phyloP scores from a whole-genome alignment of 805 yeast species.

The Komagataella pseudopastoris region DNA sequence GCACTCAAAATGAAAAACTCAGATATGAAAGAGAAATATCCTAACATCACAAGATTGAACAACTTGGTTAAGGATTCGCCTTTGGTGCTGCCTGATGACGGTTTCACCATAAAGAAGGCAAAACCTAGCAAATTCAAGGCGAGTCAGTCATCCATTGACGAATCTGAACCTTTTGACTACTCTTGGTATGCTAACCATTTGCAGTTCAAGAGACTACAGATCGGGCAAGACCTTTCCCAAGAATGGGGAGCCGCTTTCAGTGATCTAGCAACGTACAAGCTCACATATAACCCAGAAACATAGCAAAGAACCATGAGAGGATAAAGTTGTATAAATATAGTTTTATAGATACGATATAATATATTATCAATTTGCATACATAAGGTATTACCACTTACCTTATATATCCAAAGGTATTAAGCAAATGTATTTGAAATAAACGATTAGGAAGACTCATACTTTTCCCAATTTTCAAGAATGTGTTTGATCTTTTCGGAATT shows the following conservation, averaged over 20 bases:
- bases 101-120: neutral
- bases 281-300: neutral
- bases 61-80: slow-evolving; percentile 2
- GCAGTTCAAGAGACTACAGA: neutral
- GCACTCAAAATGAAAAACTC: slow-evolving; percentile 11
- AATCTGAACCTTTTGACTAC: neutral
- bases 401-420: slow-evolving; percentile 1
- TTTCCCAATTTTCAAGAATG: slow-evolving; percentile 92
- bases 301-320: neutral
- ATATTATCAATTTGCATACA: neutral
- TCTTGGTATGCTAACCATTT: neutral
- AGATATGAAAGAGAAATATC: slow-evolving; percentile 14
- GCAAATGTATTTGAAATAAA: neutral
- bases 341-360: neutral
- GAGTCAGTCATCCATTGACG: neutral
- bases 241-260: slow-evolving; percentile 13
- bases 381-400: slow-evolving; percentile 8
- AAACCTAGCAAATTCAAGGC: neutral
- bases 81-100: neutral
- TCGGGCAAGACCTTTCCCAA: slow-evolving; percentile 3
- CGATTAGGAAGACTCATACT: slow-evolving; percentile 40
- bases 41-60: slow-evolving; percentile 13
- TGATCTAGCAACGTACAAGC: slow-evolving; percentile 8
- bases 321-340: neutral
- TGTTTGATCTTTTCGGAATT: slow-evolving; percentile 82